A percentile compares a stretch with the other conserved stretches of the same genome.
Evolutionary conservation across 371 early-diverging fungal species (phyloP).

Genomic region (Syncephalastrum racemosum): DNA sequence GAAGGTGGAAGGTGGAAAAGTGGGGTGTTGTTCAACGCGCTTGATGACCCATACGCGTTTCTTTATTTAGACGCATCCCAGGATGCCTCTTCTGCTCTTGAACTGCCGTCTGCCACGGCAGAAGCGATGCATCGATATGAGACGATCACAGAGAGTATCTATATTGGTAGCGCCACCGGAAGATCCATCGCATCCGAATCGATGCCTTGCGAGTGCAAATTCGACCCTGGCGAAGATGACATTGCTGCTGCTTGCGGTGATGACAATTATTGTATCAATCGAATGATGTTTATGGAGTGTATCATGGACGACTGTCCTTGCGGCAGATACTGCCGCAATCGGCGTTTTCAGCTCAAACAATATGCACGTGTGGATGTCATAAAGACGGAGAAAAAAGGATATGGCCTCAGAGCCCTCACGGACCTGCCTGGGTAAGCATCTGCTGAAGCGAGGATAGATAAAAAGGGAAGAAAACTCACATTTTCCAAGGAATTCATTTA

Average conservation of each 20-base stretch:
- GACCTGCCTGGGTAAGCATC: conserved; percentile 58
- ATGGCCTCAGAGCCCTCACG: conserved; percentile 79
- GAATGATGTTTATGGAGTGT: conserved; percentile 93
- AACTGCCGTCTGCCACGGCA: conserved; percentile 40
- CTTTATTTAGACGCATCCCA: too few relatives aligned
- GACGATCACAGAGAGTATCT: conserved; percentile 69
- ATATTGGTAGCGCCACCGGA: conserved; percentile 69
- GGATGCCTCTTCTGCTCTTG: too few relatives aligned
- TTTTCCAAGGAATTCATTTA: conserved; percentile 61
- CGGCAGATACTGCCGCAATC: conserved; percentile 86
- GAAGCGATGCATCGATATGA: conserved; percentile 57
- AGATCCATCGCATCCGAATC: conserved; percentile 61
- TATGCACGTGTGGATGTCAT: conserved; percentile 88
- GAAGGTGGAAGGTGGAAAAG: too few relatives aligned
- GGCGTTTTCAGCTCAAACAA: conserved; percentile 82
- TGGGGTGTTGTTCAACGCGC: too few relatives aligned
- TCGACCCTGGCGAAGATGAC: conserved; percentile 53
- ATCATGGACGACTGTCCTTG: conserved; percentile 85
- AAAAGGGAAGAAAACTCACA: conserved; percentile 1
- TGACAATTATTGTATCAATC: conserved; percentile 87
- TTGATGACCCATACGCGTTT: too few relatives aligned
- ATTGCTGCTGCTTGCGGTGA: conserved; percentile 81
- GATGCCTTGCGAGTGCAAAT: conserved; percentile 82
- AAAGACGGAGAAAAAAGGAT: conserved; percentile 88
- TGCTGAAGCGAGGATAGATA: not conserved